Evolutionary conservation across 148 eudicot species (phyloP).

Genomic region (Amaranthus palmeri): DNA sequence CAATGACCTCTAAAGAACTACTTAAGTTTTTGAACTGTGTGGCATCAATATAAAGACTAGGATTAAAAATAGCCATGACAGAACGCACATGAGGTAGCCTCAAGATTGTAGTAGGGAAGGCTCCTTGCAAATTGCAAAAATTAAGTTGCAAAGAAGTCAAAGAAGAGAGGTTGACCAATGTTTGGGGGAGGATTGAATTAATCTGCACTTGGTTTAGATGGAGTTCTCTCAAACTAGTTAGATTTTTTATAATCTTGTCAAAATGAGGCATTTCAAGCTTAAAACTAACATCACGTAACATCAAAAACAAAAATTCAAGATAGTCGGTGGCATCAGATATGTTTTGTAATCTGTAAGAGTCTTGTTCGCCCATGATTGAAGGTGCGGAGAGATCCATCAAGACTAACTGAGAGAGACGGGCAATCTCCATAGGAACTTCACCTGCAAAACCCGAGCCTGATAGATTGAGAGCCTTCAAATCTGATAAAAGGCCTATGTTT

Average conservation of each 20-base stretch:
- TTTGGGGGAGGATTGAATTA: conserved; percentile 3
- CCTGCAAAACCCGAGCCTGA: not conserved
- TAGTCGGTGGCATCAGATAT: no score
- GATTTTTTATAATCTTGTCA: no score
- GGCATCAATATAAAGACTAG: not conserved
- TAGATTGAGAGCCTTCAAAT: conserved; percentile 24
- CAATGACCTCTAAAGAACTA: not conserved
- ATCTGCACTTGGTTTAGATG: not conserved
- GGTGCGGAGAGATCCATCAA: not conserved
- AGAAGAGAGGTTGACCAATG: conserved; percentile 5
- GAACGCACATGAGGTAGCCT: no score
- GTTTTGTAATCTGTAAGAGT: no score
- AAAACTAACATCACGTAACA: no score
- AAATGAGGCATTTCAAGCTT: no score
- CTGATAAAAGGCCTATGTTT: conserved; percentile 11
- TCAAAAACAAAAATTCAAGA: no score
- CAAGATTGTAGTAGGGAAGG: no score
- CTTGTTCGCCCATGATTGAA: not conserved
- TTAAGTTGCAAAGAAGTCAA: not conserved
- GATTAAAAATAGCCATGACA: not conserved
- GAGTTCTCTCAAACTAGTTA: conserved; percentile 10
- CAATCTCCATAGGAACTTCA: not conserved
- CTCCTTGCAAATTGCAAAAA: not conserved
- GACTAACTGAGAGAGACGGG: not conserved
- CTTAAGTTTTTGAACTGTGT: not conserved